Evolutionary conservation across 2,329 filamentous ascomycete species (phyloP), one percentile per base, ranked within the genome.

Genomic region (Ophioceras dolichostomum): DNA sequence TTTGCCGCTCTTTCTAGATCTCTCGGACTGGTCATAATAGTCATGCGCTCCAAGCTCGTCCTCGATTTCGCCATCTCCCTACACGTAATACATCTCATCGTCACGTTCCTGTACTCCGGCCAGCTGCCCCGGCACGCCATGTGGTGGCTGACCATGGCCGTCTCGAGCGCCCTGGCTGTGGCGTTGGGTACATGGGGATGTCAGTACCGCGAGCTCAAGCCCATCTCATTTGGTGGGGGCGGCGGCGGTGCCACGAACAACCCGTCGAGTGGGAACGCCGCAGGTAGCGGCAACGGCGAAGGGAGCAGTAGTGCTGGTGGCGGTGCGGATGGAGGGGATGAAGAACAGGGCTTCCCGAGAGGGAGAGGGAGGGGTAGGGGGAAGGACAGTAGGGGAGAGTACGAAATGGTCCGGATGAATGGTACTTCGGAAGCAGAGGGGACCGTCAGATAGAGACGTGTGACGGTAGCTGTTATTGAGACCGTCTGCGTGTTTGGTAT

Each of bases 1-100:
- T 4, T 35, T 16, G 6, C 29, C 14, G n/a, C n/a, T n/a, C n/a
- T n/a, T n/a, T 27, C 41, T 52, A 96, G 89, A 54, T 76, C 85
- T 30, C 76, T 93, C 41, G 83, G 86, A 30, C 80, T 95, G 40
- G 76, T 94, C 36, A 62, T 89, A 38, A 67, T 96, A 40, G 76
- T 98, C 47, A 79, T 81, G 16, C 85, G 91, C 43, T 91, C 83
- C 34, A 96, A 96, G 58, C 81, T 96, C 42, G 83, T 96, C 36
- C 86, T 86, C 47, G 91, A 98, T 61, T 98, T 37, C 57, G 84
- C 86, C 22, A 65, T 95, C 18, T 94, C 89, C 3, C 73, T 95
- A 14, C 55, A 60, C 47, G 41, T 41, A 27, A 43, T 60, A 36
- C 57, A 60, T 43, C 47, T 59, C 17, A 32, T 52, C 39, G 45